Conservation (phyloP, 2,329 filamentous ascomycete species). For the Simplicillium sp. region DNA sequence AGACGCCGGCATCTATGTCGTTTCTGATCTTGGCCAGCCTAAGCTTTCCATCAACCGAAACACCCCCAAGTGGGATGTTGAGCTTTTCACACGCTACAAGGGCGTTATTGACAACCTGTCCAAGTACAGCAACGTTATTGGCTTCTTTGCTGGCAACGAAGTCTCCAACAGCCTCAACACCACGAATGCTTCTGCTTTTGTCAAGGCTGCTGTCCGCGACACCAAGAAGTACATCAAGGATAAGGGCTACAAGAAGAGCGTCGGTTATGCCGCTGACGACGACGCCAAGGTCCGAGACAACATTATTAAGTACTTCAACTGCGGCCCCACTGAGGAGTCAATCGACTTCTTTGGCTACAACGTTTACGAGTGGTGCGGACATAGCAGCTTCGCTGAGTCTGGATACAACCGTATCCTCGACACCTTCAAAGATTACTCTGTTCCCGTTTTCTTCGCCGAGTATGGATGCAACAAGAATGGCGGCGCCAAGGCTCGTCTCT, state of each 20-base stretch:
- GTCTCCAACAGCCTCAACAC: slow-evolving; percentile 85
- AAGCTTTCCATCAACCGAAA: slow-evolving; percentile 75
- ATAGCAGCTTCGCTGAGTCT: slow-evolving; percentile 66
- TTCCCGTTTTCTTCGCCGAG: slow-evolving; percentile 96
- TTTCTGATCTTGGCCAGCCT: slow-evolving; percentile 84
- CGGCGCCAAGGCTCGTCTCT: slow-evolving; percentile 59
- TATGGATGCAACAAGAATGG: slow-evolving; percentile 79
- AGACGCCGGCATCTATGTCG: slow-evolving; percentile 85
- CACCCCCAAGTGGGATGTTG: slow-evolving; percentile 66
- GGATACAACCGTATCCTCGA: slow-evolving; percentile 75
- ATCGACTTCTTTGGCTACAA: slow-evolving; percentile 99
- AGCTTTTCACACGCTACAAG: slow-evolving; percentile 73
- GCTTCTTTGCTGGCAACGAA: slow-evolving; percentile 98
- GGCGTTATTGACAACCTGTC: slow-evolving; percentile 71
- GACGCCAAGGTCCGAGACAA: slow-evolving; percentile 72
- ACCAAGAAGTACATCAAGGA: slow-evolving; percentile 87
- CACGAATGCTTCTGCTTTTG: slow-evolving; percentile 82
- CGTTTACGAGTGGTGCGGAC: slow-evolving; percentile 98
- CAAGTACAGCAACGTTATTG: slow-evolving; percentile 82
- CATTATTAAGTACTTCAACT: slow-evolving; percentile 92
- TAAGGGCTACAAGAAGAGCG: slow-evolving; percentile 72
- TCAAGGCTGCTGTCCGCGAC: slow-evolving; percentile 96
- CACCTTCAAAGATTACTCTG: slow-evolving; percentile 82
- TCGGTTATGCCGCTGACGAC: slow-evolving; percentile 95
- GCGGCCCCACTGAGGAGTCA: slow-evolving; percentile 50